Evolutionary conservation across 192 early-diverging fungal species (phyloP).

Genomic region (Backusella macrospora): DNA sequence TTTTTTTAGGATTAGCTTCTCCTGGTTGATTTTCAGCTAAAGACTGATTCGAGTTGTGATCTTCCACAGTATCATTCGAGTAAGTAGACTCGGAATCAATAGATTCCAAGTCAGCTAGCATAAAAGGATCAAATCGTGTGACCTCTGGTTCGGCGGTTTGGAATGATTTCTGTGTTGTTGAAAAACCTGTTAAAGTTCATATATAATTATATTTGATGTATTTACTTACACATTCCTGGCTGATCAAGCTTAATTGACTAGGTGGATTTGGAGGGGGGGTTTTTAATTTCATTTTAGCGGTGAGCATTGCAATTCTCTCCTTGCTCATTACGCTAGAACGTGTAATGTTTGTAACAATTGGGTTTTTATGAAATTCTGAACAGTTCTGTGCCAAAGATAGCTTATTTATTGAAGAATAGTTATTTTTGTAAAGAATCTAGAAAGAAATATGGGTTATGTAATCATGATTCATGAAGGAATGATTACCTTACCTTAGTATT

Average conservation of each 20-base stretch:
- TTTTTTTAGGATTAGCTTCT: not conserved
- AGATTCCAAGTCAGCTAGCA: not conserved
- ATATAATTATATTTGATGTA: not conserved
- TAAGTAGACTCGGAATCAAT: not conserved
- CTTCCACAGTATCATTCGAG: not conserved
- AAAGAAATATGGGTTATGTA: not conserved
- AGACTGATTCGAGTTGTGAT: too few species aligned
- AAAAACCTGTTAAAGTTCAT: not conserved
- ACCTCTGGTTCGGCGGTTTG: not conserved
- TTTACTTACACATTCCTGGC: not conserved
- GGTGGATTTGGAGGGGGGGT: slow-evolving; percentile 1
- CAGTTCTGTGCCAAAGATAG: not conserved
- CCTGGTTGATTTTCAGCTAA: too few species aligned
- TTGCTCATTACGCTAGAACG: not conserved
- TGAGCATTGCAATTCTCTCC: not conserved
- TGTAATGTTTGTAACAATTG: not conserved
- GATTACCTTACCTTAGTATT: too few species aligned
- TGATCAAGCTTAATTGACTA: not conserved
- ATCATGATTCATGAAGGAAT: too few species aligned
- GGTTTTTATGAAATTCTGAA: not conserved
- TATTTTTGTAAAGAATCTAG: not conserved
- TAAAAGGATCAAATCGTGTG: not conserved
- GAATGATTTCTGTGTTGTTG: not conserved
- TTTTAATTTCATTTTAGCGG: not conserved
- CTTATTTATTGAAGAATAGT: not conserved